Conservation (phyloP, 2,329 filamentous ascomycete genomes). For the Venturia pyrina region DNA sequence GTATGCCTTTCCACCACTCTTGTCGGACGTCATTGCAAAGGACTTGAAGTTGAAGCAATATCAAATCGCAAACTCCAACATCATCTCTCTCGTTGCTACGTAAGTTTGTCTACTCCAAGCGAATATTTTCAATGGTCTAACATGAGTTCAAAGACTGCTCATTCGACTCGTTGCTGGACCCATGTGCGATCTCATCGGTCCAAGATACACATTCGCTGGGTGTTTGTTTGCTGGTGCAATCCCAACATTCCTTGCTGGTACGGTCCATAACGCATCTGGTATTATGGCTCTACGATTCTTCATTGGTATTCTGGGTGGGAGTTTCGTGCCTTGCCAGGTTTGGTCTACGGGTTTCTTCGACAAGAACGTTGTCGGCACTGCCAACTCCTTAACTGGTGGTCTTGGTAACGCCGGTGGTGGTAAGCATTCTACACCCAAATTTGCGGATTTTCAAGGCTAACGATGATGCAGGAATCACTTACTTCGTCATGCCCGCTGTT, state of each 20-base stretch:
- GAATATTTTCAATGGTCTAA: neutral
- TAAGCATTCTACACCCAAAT: neutral
- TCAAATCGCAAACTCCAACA: slow-evolving; percentile 82
- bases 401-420: slow-evolving; percentile 79
- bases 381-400: slow-evolving; percentile 75
- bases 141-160: slow-evolving; percentile 40
- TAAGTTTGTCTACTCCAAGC: neutral
- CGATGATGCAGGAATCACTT: slow-evolving; percentile 8
- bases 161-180: slow-evolving; percentile 72
- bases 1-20: slow-evolving; percentile 72
- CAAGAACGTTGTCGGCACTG: slow-evolving; percentile 81
- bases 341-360: slow-evolving; percentile 93
- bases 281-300: slow-evolving; percentile 71
- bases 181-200: slow-evolving; percentile 75
- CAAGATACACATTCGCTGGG: slow-evolving; percentile 66
- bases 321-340: slow-evolving; percentile 79
- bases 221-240: slow-evolving; percentile 66
- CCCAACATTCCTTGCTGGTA: slow-evolving; percentile 75
- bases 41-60: slow-evolving; percentile 62
- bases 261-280: slow-evolving; percentile 56
- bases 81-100: slow-evolving; percentile 53
- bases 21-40: slow-evolving; percentile 66
- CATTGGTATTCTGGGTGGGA: slow-evolving; percentile 66
- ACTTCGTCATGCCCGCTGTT: slow-evolving; percentile 82
- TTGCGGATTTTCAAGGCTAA: neutral